Base-by-base conservation (phyloP, 2,329 filamentous ascomycete species). In the Sporothrix curviconia region DNA sequence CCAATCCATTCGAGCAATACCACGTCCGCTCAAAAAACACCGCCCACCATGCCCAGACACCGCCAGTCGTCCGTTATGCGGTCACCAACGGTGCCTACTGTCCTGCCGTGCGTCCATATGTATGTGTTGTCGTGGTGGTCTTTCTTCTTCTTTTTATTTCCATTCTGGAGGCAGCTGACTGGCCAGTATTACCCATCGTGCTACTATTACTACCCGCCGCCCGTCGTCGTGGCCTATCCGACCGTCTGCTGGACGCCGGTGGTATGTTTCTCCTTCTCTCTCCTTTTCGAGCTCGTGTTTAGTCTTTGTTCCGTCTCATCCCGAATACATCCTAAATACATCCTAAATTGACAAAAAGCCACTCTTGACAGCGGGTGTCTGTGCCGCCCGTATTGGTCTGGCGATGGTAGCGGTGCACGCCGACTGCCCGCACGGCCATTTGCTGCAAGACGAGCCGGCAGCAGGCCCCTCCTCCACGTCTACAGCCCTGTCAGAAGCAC, bases 231-330 rank as follows among this genome's bases (percentile, higher is more conserved):
- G 15, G n/a, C 39, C 22, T 57, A 37, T n/a, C 55, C 55, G 6
- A 34, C 30, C 11, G 50, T 53, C n/a, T 53, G 50, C n/a, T 51
- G 49, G 49, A 40, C 34, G 22, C 34, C 49, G 12, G 34, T 37
- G 28, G 49, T 51, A 28, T 2, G 32, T 28, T 36, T 2, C 11
- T 15, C 11, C 2, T 1, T 1, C 30, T 9, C 30, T 14, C 7
- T 8, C 7, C 9, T 9, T 15, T 9, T 6, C 8, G 8, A 4
- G 14, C 24, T 14, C n/a, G 3, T 24, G 12, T 25, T 25, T 17
- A 12, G 12, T 12, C 34, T 3, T 36, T 12, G 14, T 51, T 4
- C 11, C 4, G 4, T 19, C 15, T 17, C n/a, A 14, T 39, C 49
- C 37, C 28, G 5, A 6, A 5, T 32, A 6, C 28, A 6, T 11